Evolutionary conservation across 257 asterid species (phyloP).

Genomic region (Paulownia fortunei): DNA sequence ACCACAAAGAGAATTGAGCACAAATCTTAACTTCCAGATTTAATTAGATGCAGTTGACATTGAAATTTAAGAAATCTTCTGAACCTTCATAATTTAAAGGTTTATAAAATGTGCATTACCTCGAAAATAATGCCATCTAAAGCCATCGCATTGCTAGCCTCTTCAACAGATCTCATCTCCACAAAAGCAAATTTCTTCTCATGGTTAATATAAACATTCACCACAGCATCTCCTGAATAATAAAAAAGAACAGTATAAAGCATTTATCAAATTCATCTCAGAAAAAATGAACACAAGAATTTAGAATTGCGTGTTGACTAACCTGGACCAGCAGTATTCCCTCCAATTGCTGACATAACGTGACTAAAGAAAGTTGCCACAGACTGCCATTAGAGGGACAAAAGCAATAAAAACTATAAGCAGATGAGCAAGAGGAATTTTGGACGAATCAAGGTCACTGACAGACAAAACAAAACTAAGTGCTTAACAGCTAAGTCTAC

Average conservation of each 20-base stretch:
- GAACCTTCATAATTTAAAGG: not conserved
- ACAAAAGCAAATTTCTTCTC: conserved; percentile 97
- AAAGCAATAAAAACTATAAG: not conserved
- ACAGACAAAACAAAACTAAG: not conserved
- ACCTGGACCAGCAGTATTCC: conserved; percentile 99
- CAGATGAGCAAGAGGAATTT: not conserved
- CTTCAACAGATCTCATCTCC: conserved; percentile 99
- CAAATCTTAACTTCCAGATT: not conserved
- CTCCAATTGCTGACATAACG: conserved; percentile 97
- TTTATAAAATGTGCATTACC: conserved; percentile 46
- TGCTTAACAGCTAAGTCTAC: not conserved
- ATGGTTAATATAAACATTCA: conserved; percentile 90
- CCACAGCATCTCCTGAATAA: conserved; percentile 94
- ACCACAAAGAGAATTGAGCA: not conserved
- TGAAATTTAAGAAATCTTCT: not conserved
- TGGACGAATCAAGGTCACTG: not conserved
- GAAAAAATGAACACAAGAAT: not conserved
- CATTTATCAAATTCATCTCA: not conserved
- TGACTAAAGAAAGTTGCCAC: conserved; percentile 97
- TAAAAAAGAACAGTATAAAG: not conserved
- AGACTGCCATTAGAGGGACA: conserved; percentile 55
- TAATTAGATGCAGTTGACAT: not conserved
- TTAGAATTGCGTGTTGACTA: conserved; percentile 18
- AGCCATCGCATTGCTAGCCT: conserved; percentile 99
- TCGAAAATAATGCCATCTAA: conserved; percentile 94